Conservation (phyloP, 371 early-diverging fungal genomes). For the Mucor indicus region DNA sequence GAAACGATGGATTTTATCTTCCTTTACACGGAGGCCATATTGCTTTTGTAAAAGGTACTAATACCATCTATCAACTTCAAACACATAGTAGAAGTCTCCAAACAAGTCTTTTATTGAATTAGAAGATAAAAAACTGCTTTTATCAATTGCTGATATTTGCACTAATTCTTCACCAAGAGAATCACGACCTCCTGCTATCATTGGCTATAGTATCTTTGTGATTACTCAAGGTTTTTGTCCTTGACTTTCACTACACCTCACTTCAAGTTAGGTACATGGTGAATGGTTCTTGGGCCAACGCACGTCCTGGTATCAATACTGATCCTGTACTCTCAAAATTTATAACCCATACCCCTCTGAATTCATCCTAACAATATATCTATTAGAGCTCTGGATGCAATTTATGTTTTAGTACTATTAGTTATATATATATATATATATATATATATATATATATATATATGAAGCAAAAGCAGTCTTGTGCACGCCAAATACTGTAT, state of each 20-base stretch:
- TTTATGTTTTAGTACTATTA: no score
- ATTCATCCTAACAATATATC: no score
- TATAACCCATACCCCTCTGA: no score
- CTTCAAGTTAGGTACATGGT: constrained; percentile 2
- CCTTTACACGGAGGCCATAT: neutral
- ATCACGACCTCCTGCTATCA: constrained; percentile 1
- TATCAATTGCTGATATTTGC: constrained; percentile 5
- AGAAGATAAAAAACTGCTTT: constrained; percentile 8
- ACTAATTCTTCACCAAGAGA: constrained; percentile 4
- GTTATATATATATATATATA: no score
- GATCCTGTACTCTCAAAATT: constrained; percentile 9
- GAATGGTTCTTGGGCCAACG: constrained; percentile 1
- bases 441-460: no score
- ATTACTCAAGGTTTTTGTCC: constrained; percentile 1
- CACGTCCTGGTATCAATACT: constrained; percentile 3
- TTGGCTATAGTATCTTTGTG: constrained; percentile 3
- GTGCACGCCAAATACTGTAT: no score
- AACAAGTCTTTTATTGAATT: neutral
- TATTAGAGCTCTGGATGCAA: no score
- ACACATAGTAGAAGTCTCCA: constrained; percentile 8
- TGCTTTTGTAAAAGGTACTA: constrained; percentile 4
- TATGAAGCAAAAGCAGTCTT: no score
- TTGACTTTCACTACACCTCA: constrained; percentile 3
- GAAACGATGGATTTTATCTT: neutral
- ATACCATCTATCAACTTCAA: constrained; percentile 9